These are phyloP conservation scores for Podospora australis DNA, from an alignment of 495 filamentous ascomycete species.

Conservation along the genomic window DNA sequence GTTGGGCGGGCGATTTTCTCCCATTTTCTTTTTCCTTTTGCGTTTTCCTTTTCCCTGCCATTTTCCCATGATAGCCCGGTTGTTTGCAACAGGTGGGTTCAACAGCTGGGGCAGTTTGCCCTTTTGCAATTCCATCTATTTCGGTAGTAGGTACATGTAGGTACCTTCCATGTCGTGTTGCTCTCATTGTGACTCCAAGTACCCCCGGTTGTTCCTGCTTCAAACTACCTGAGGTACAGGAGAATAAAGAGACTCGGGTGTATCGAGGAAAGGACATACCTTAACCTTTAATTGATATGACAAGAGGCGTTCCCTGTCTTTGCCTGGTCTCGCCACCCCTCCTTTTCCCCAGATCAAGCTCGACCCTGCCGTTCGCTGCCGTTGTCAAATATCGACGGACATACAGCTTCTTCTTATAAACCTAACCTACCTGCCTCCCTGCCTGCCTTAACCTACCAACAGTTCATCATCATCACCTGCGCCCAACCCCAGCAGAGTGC, in stretches of 20 bases:
- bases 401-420: too few species aligned
- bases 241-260: constrained; percentile 27
- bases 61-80: background rate
- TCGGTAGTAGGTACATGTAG: background rate
- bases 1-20: background rate
- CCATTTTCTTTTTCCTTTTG: background rate
- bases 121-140: background rate
- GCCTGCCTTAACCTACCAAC: too few species aligned
- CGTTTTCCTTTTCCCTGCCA: background rate
- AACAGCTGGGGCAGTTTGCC: background rate
- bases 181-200: constrained; percentile 25
- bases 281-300: constrained; percentile 25
- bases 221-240: constrained; percentile 2
- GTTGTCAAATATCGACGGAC: too few species aligned
- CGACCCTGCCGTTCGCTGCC: constrained; percentile 7
- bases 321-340: constrained; percentile 21
- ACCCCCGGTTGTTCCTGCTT: constrained; percentile 12
- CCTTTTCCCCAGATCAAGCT: background rate
- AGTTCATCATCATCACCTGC: constrained; percentile 12
- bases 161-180: constrained; percentile 31
- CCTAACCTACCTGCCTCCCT: too few species aligned
- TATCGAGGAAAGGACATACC: constrained; percentile 13
- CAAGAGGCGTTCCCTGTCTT: constrained; percentile 13
- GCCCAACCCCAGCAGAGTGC: constrained; percentile 1
- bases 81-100: background rate